Evolutionary conservation across 768 basidiomycete genomes (phyloP).

Genomic region (Tulasnella sp.): DNA sequence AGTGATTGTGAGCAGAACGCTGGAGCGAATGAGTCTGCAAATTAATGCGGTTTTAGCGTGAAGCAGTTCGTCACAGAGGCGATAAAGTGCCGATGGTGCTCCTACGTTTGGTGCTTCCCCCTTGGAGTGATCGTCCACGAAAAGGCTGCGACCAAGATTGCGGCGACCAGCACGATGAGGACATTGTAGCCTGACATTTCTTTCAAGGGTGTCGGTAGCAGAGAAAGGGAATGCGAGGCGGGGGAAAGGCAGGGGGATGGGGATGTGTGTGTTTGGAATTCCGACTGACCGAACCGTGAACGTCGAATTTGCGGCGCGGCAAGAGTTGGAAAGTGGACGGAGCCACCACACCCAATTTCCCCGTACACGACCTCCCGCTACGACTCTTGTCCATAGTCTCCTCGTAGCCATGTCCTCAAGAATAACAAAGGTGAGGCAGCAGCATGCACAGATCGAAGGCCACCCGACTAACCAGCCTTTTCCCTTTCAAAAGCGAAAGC

Average conservation of each 20-base stretch:
- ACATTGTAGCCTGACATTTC: conserved; percentile 53
- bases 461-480: neutral
- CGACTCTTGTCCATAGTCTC: conserved; percentile 2
- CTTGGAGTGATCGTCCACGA: conserved; percentile 73
- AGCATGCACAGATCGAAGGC: neutral
- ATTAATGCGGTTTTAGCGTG: neutral
- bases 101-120: conserved; percentile 82
- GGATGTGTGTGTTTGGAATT: conserved; percentile 3
- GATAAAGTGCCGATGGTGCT: neutral
- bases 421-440: conserved; percentile 45
- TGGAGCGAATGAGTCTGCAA: conserved; percentile 74
- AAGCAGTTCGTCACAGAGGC: neutral
- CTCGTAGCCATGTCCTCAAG: conserved; percentile 22
- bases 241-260: neutral
- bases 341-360: conserved; percentile 17
- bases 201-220: conserved; percentile 10
- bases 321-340: conserved; percentile 10
- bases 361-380: conserved; percentile 17
- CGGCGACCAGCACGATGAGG: conserved; percentile 59
- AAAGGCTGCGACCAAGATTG: conserved; percentile 58
- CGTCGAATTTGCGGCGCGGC: neutral
- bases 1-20: conserved; percentile 67
- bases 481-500: conserved; percentile 56
- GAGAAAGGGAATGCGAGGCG: neutral
- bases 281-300: conserved; percentile 10